Base-by-base conservation (phyloP, 2,329 filamentous ascomycete genomes). In the Mariannaea sp. region DNA sequence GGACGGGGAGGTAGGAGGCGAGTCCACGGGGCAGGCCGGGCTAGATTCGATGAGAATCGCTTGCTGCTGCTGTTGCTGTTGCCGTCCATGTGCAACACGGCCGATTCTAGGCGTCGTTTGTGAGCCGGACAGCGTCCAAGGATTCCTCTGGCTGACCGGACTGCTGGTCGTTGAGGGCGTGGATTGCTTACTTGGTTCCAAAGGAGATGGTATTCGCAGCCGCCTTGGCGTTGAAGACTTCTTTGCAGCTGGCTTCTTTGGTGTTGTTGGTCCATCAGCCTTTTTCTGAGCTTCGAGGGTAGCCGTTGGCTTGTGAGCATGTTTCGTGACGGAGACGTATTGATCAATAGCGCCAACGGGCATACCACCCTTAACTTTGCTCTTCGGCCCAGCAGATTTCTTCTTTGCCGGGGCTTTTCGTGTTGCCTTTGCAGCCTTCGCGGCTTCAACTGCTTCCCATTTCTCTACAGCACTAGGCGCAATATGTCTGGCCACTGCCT, bases 21-120 rank as follows among this genome's bases (percentile, higher is more conserved):
- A 71, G 24, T 64, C 49, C 36, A 55, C 49, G 17, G 56, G 43
- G 36, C 44, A 51, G 66, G 66, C 59, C 45, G 77, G 76, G 56
- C 76, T 78, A 66, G 76, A 79, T 60, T 72, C 68, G 66, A 79
- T 73, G 58, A 73, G 42, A 68, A 80, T 77, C 56, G 75, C 60
- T 62, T 78, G 53, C 70, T 64, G 64, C 2, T 39, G 59, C 50
- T 50, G 52, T 70, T 64, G 64, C 2, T 39, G 59, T 50, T 50
- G 52, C 53, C 13, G 29, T 32, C 29, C 29, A 5, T 44, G 49
- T 47, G 26, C 20, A 49, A 32, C 52, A 40, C 62, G 60, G 55
- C 60, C 55, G 39, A 62, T 70, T 64, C 75, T 78, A 71, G 73
- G 72, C 58, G 65, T 63, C 51, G 59, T 57, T 64, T 73, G 77